Conservation (phyloP, 371 early-diverging fungal genomes). For the Mucor ambiguus region DNA sequence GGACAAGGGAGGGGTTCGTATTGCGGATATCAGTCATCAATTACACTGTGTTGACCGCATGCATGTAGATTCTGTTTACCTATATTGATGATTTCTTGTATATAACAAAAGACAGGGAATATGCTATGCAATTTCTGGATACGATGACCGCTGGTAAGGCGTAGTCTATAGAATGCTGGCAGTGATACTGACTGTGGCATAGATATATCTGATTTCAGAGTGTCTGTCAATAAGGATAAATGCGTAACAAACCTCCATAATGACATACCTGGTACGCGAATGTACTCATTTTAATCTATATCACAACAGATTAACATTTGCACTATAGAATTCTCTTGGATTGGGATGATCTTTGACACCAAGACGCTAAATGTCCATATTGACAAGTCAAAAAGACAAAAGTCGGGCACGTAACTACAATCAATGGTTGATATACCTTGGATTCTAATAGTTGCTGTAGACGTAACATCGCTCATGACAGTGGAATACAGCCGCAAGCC, state of each 20-base stretch:
- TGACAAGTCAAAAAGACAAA: constrained; percentile 60
- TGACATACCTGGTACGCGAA: constrained; percentile 15
- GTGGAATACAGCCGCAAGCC: constrained; percentile 40
- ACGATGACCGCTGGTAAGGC: constrained; percentile 58
- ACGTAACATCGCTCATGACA: constrained; percentile 30
- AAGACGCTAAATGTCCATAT: constrained; percentile 62
- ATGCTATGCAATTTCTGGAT: constrained; percentile 37
- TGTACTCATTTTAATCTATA: constrained; percentile 2
- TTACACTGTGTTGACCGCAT: background rate
- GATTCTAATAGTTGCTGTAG: constrained; percentile 9
- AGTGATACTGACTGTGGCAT: constrained; percentile 10
- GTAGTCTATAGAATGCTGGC: constrained; percentile 12
- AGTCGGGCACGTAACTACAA: background rate
- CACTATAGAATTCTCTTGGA: constrained; percentile 80
- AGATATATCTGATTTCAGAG: constrained; percentile 54
- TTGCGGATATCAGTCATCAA: background rate
- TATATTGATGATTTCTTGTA: constrained; percentile 86
- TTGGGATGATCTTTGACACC: constrained; percentile 74
- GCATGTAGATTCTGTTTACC: constrained; percentile 63
- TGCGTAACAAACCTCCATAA: constrained; percentile 15
- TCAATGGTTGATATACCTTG: background rate
- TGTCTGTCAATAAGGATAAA: constrained; percentile 51
- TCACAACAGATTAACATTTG: background rate
- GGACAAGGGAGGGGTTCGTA: constrained; percentile 29
- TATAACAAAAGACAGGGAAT: constrained; percentile 46